phyloP scores from a whole-genome alignment of 202 grass and related monocot genomes.

The Panicum virgatum region DNA sequence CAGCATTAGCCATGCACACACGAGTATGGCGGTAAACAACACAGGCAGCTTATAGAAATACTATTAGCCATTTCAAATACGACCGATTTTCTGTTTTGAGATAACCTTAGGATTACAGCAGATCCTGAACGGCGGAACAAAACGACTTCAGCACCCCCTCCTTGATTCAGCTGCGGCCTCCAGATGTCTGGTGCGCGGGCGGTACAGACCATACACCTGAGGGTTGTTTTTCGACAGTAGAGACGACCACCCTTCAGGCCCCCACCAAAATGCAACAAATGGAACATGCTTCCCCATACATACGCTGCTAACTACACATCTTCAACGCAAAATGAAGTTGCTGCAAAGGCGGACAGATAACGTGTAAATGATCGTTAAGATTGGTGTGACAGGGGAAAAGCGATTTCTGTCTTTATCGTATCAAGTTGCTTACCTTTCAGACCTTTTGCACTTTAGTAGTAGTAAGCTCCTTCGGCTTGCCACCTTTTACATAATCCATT shows the following conservation, averaged over 20 bases:
- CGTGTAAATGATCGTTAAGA: background rate
- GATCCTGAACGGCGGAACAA: constrained; percentile 31
- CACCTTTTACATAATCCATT: constrained; percentile 46
- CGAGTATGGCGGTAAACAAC: background rate
- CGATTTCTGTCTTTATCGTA: background rate
- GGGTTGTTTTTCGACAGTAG: background rate
- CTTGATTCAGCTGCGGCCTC: background rate
- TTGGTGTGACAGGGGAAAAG: background rate
- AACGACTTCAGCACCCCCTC: background rate
- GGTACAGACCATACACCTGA: background rate
- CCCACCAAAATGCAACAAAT: constrained; percentile 23
- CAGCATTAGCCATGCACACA: background rate
- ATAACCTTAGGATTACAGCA: constrained; percentile 40
- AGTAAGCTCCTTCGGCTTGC: constrained; percentile 47
- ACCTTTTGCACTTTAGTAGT: constrained; percentile 54
- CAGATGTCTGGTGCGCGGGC: background rate
- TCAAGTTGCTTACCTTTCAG: constrained; percentile 24
- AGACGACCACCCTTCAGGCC: constrained; percentile 12
- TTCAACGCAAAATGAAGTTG: background rate
- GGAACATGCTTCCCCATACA: constrained; percentile 23
- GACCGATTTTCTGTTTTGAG: constrained; percentile 21
- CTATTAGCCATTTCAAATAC: constrained; percentile 30
- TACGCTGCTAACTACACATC: constrained; percentile 3
- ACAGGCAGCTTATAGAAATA: background rate
- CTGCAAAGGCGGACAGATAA: constrained; percentile 17